Conservation (phyloP, 805 yeast genomes). For the Candida ulmi region DNA sequence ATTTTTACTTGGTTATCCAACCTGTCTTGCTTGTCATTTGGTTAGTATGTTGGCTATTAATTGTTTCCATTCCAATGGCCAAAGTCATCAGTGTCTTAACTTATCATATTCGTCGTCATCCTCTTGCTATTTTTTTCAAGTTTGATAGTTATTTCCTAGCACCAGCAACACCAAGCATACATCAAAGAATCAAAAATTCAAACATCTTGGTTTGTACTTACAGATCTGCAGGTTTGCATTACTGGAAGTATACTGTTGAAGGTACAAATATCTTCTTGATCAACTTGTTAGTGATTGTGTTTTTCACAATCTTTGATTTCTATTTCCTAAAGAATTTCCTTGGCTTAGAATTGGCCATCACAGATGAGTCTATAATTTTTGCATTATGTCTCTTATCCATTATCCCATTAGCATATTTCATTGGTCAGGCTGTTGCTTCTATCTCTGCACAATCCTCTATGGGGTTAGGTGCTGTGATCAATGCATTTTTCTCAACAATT, state of each 20-base stretch:
- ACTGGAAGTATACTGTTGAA: slow-evolving; percentile 92
- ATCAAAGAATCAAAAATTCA: slow-evolving; percentile 28
- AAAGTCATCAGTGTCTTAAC: slow-evolving; percentile 64
- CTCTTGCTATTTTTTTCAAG: slow-evolving; percentile 78
- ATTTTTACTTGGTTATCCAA: slow-evolving; percentile 62
- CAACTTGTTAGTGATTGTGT: slow-evolving; percentile 72
- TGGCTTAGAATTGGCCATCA: slow-evolving; percentile 26
- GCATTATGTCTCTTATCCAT: slow-evolving; percentile 75
- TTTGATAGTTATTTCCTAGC: slow-evolving; percentile 34
- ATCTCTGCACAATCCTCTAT: slow-evolving; percentile 97
- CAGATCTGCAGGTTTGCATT: slow-evolving; percentile 86
- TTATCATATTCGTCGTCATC: slow-evolving; percentile 82
- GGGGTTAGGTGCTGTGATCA: slow-evolving; percentile 98
- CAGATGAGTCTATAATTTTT: slow-evolving; percentile 65
- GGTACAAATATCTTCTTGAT: slow-evolving; percentile 93
- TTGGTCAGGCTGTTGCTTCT: slow-evolving; percentile 99
- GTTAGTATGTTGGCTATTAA: slow-evolving; percentile 69
- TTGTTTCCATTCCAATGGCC: slow-evolving; percentile 91
- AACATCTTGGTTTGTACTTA: slow-evolving; percentile 82
- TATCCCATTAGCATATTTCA: slow-evolving; percentile 91
- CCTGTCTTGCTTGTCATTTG: slow-evolving; percentile 59
- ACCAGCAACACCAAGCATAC: slow-evolving; percentile 8
- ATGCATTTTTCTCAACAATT: slow-evolving; percentile 94
- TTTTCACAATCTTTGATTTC: slow-evolving; percentile 78
- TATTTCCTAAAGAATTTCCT: slow-evolving; percentile 50